These are phyloP conservation scores for Starmerella davenportii DNA, from an alignment of 805 yeast genomes.

Conservation along the genomic window DNA sequence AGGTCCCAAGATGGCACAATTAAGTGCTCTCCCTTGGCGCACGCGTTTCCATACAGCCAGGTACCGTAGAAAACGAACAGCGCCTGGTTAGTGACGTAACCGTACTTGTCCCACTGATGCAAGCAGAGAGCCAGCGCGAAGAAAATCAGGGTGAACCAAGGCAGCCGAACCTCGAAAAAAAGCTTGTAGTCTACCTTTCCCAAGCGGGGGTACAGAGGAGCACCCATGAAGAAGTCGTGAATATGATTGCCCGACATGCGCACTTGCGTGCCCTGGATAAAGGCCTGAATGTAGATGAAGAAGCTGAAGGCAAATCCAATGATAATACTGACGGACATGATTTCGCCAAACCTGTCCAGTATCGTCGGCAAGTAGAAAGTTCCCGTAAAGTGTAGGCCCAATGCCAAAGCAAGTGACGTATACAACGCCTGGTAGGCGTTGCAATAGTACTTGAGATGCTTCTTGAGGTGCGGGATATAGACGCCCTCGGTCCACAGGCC, in stretches of 20 bases:
- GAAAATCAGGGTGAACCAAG: constrained; percentile 84
- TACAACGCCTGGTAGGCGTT: constrained; percentile 81
- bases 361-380: constrained; percentile 56
- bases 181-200: constrained; percentile 86
- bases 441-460: constrained; percentile 80
- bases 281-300: constrained; percentile 48
- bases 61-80: constrained; percentile 61
- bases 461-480: constrained; percentile 65
- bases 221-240: constrained; percentile 93
- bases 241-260: constrained; percentile 80
- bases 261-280: constrained; percentile 57
- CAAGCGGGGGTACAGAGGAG: constrained; percentile 87
- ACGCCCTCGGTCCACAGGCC: constrained; percentile 80
- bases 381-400: constrained; percentile 54
- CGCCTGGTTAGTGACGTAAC: constrained; percentile 62
- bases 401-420: constrained; percentile 38
- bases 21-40: constrained; percentile 93
- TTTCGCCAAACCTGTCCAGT: constrained; percentile 69
- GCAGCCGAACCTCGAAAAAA: constrained; percentile 93
- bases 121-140: constrained; percentile 54
- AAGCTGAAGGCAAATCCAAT: constrained; percentile 58
- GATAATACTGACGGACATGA: constrained; percentile 80
- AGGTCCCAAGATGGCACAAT: constrained; percentile 98
- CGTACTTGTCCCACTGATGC: constrained; percentile 67
- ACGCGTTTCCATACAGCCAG: constrained; percentile 90